A percentile compares a stretch with the other conserved stretches of the same genome.
These are phyloP conservation scores for Pelargonium cotyledonis DNA, from an alignment of 441 rosid species.

Conservation along the genomic window DNA sequence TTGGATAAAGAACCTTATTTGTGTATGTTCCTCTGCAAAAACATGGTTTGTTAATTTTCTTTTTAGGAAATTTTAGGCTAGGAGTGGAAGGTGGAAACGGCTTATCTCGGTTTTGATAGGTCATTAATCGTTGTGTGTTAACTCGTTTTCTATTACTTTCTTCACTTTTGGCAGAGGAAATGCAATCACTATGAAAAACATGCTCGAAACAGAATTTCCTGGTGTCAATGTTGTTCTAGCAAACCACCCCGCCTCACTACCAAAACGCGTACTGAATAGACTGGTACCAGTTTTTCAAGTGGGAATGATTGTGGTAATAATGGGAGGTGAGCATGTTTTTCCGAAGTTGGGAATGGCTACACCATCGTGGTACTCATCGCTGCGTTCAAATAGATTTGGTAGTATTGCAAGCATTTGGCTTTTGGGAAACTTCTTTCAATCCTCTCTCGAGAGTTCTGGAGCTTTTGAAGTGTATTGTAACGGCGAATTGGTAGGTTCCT, in stretches of 20 bases:
- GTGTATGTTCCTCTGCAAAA: not conserved
- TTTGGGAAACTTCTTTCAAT: not conserved
- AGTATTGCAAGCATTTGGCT: conserved; percentile 4
- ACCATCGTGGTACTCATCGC: not conserved
- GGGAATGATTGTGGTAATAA: not conserved
- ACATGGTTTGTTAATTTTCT: not conserved
- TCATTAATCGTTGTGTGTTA: not conserved
- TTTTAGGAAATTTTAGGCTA: not conserved
- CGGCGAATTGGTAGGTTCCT: not conserved
- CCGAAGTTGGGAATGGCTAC: conserved; percentile 1
- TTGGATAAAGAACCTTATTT: not conserved
- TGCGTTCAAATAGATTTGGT: conserved; percentile 1
- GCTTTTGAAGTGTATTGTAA: conserved; percentile 4
- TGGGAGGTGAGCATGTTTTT: conserved; percentile 2
- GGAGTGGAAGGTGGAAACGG: no score
- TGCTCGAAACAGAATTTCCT: not conserved
- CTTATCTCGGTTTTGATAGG: not conserved
- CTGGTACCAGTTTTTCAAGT: not conserved
- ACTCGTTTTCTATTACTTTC: no score
- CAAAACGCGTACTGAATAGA: not conserved
- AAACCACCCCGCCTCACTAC: not conserved
- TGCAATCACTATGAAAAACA: not conserved
- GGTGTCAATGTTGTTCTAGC: not conserved
- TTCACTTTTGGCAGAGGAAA: conserved; percentile 1
- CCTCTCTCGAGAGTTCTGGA: not conserved